Percentiles rank a stretch among this genome's conserved stretches.
These are phyloP conservation scores for Tolypocladium album DNA, from an alignment of 2,329 filamentous ascomycete genomes.

Conservation along the genomic window DNA sequence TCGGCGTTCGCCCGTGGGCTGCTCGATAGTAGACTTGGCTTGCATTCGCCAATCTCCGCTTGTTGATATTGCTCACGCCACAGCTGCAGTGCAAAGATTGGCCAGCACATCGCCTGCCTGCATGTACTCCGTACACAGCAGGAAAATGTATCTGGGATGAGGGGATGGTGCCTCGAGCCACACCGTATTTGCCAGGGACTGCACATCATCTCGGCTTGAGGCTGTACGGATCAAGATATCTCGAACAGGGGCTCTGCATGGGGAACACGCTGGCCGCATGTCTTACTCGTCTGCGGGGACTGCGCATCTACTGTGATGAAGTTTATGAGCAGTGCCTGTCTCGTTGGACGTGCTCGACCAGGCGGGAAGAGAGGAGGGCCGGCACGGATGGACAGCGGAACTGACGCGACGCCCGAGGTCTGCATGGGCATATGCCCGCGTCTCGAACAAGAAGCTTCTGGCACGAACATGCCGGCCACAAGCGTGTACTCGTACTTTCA, in stretches of 20 bases:
- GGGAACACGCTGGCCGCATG: conserved; percentile 2
- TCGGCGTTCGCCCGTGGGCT: neutral
- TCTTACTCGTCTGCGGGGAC: conserved; percentile 2
- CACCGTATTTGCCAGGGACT: conserved; percentile 14
- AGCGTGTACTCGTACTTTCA: neutral
- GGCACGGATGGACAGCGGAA: neutral
- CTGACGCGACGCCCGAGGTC: neutral
- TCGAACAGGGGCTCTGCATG: neutral
- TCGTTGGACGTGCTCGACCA: neutral
- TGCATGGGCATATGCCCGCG: neutral
- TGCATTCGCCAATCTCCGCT: conserved; percentile 1
- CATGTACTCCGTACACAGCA: neutral
- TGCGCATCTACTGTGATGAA: neutral
- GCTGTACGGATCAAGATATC: conserved; percentile 2
- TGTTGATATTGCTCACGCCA: neutral
- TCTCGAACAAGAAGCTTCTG: neutral
- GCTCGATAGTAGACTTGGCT: neutral
- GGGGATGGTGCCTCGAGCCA: conserved; percentile 8
- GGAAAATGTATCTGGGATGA: conserved; percentile 6
- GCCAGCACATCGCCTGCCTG: conserved; percentile 1
- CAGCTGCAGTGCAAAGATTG: neutral
- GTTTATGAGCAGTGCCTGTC: no score
- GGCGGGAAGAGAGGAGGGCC: neutral
- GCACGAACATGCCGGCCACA: neutral
- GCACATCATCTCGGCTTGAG: conserved; percentile 14